Evolutionary conservation across 257 asterid genomes (phyloP), one percentile per base, ranked within the genome.

Genomic region (Ilex asprella): DNA sequence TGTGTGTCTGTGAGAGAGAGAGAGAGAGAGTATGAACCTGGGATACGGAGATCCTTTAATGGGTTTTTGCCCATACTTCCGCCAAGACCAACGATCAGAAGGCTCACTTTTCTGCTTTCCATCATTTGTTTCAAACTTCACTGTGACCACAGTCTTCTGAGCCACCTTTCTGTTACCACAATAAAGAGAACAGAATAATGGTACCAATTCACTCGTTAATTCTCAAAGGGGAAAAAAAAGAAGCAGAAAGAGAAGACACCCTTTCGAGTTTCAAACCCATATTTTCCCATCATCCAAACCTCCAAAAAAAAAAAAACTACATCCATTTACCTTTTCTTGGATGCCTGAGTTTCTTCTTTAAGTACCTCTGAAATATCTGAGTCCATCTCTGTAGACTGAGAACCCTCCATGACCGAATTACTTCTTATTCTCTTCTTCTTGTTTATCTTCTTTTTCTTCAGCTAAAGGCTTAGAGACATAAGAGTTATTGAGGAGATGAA

Each of bases 61-160:
- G 78, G 95, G 85, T 67, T 86, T 83, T 61, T 86, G 91, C 56
- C 91, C 86, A 85, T 85, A 85, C 75, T 85, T 85, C 72, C 92
- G 82, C 92, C 88, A 82, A 56, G 86, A 79, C 86, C 92, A 84
- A 63, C 86, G 67, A 73, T 84, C 92, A 61, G 80, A 74, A 50
- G 88, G 91, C 64, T 74, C 88, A 69, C 68, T 80, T 72, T 74
- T 84, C 60, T 82, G 82, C 54, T 74, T 76, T 65, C 73, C 70
- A n/a, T 30, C 76, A 61, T 68, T 76, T 70, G 60, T 89, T 65
- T 70, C 76, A 12, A 71, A 65, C 67, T 84, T 85, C 74, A 82
- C 93, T 62, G 75, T 65, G 52, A 84, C 80, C 63, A 82, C 86
- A 35, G 77, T 77, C 56, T 81, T 87, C 73, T 82, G 82, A 54